Percentiles rank a stretch among this genome's conserved stretches.
Conservation (phyloP, 1,284 basidiomycete genomes). For the Ceratobasidium papillatum region DNA sequence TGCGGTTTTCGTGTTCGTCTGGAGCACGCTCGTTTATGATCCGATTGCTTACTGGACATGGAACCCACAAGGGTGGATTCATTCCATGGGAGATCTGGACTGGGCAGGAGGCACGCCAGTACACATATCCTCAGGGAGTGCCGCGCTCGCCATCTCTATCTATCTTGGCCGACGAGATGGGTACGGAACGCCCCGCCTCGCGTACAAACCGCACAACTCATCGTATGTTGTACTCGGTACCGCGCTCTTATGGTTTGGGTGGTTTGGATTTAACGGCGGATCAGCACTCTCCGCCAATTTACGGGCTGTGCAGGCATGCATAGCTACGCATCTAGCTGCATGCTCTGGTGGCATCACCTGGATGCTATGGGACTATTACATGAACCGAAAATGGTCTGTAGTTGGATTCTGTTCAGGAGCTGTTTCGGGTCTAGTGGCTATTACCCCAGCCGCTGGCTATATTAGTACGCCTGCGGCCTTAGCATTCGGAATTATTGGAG, state of each 20-base stretch:
- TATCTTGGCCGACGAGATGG: constrained; percentile 70
- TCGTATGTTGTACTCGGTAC: constrained; percentile 92
- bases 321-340: constrained; percentile 90
- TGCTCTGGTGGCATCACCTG: constrained; percentile 88
- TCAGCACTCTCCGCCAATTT: constrained; percentile 86
- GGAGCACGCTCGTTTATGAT: constrained; percentile 94
- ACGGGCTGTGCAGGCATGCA: constrained; percentile 88
- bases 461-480: constrained; percentile 87
- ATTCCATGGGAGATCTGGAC: constrained; percentile 81
- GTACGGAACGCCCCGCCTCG: constrained; percentile 85
- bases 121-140: constrained; percentile 91
- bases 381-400: constrained; percentile 88
- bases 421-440: constrained; percentile 87
- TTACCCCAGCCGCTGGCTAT: constrained; percentile 91
- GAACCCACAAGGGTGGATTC: constrained; percentile 90
- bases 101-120: constrained; percentile 98
- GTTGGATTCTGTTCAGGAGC: constrained; percentile 98
- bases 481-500: constrained; percentile 85
- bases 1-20: constrained; percentile 88
- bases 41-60: constrained; percentile 96
- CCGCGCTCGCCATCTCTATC: constrained; percentile 89
- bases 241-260: constrained; percentile 63
- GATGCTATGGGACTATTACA: constrained; percentile 88
- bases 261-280: constrained; percentile 89
- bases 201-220: constrained; percentile 87